A percentile compares a stretch with the other conserved stretches of the same genome.
Conservation (phyloP, 2,329 filamentous ascomycete species). For the Phaeophleospora eucalypticola region DNA sequence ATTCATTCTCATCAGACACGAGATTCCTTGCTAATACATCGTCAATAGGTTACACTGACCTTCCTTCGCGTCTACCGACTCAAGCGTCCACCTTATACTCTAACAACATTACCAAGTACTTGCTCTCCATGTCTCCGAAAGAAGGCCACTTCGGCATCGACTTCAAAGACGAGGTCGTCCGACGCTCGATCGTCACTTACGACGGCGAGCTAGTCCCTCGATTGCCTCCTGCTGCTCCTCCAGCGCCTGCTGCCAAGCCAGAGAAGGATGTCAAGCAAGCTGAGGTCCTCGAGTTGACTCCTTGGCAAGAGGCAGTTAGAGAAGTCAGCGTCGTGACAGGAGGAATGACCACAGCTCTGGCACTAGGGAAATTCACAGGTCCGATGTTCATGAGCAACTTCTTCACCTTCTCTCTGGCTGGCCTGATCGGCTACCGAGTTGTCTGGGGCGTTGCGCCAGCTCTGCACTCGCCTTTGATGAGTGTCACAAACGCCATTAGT, state of each 20-base stretch:
- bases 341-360: constrained; percentile 71
- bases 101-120: constrained; percentile 87
- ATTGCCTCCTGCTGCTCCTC: constrained; percentile 64
- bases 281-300: constrained; percentile 65
- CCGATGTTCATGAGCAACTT: constrained; percentile 84
- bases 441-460: constrained; percentile 84
- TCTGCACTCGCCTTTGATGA: constrained; percentile 85
- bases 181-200: constrained; percentile 76
- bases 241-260: constrained; percentile 46
- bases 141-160: constrained; percentile 78
- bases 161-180: constrained; percentile 77
- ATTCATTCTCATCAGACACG: background rate
- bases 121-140: constrained; percentile 74
- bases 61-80: constrained; percentile 79
- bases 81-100: constrained; percentile 88
- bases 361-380: constrained; percentile 74
- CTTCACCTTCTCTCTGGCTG: constrained; percentile 79
- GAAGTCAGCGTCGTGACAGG: constrained; percentile 72
- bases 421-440: constrained; percentile 80
- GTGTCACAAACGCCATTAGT: constrained; percentile 87
- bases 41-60: constrained; percentile 88
- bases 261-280: constrained; percentile 53
- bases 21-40: constrained; percentile 35
- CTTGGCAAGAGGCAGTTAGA: constrained; percentile 74
- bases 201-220: constrained; percentile 72